A percentile compares a stretch with the other conserved stretches of the same genome.
phyloP scores from a whole-genome alignment of 768 basidiomycete species.

The Kwoniella heveanensis region DNA sequence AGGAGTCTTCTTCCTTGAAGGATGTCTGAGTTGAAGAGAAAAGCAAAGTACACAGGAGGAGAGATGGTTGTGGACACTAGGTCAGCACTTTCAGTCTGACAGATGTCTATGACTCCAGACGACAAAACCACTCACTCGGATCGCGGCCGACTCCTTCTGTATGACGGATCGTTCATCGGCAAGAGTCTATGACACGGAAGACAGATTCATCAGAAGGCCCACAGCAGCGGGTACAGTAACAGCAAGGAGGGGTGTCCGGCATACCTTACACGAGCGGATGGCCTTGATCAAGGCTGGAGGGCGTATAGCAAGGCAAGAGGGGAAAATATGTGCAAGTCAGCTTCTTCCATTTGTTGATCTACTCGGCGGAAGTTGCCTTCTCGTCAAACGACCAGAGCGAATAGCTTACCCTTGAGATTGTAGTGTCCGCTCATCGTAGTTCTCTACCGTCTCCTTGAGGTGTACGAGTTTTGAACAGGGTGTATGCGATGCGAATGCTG shows the following conservation, averaged over 20 bases:
- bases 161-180: constrained; percentile 97
- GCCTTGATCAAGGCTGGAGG: constrained; percentile 89
- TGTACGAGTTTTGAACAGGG: no score
- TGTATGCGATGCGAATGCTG: no score
- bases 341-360: neutral
- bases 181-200: constrained; percentile 65
- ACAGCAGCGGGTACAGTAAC: no score
- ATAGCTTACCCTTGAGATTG: constrained; percentile 55
- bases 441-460: neutral
- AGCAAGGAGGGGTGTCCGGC: no score
- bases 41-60: no score
- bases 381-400: no score
- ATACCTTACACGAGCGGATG: constrained; percentile 92
- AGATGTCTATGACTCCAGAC: no score
- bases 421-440: constrained; percentile 52
- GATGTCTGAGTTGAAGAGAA: constrained; percentile 71
- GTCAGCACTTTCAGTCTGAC: no score
- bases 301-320: neutral
- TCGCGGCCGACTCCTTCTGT: constrained; percentile 95
- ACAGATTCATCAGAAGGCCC: neutral
- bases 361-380: no score
- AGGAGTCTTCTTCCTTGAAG: constrained; percentile 95
- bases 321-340: neutral
- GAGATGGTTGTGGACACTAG: no score
- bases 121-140: constrained; percentile 59